Evolutionary conservation across 2,329 filamentous ascomycete genomes (phyloP).

Genomic region (Epichloe hybrida): DNA sequence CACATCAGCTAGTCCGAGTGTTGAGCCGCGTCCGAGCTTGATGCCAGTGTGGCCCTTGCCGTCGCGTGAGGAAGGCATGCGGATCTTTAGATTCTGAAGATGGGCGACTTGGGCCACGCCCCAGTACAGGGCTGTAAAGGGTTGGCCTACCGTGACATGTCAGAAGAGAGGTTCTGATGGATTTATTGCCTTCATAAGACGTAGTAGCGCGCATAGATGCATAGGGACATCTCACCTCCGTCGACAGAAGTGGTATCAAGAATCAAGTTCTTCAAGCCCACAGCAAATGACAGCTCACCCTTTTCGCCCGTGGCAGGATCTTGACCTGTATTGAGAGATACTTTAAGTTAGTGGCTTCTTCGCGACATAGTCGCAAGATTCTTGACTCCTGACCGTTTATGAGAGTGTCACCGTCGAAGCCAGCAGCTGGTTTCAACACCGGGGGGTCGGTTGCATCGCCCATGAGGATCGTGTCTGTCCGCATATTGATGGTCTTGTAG

Average conservation of each 20-base stretch:
- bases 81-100: slow-evolving; percentile 29
- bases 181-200: background rate
- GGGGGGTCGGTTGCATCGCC: slow-evolving; percentile 32
- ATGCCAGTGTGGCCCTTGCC: slow-evolving; percentile 29
- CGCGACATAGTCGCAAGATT: background rate
- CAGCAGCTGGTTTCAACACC: slow-evolving; percentile 24
- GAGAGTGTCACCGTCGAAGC: slow-evolving; percentile 21
- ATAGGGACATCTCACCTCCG: slow-evolving; percentile 10
- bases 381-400: slow-evolving; percentile 15
- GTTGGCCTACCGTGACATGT: slow-evolving; percentile 9
- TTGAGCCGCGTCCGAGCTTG: slow-evolving; percentile 25
- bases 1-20: slow-evolving; percentile 26
- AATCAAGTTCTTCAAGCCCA: slow-evolving; percentile 29
- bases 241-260: slow-evolving; percentile 27
- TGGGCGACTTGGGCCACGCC: slow-evolving; percentile 29
- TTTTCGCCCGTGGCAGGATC: slow-evolving; percentile 19
- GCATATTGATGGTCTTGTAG: slow-evolving; percentile 25
- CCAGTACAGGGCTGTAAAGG: slow-evolving; percentile 29
- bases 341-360: background rate
- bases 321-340: slow-evolving; percentile 7
- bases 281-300: slow-evolving; percentile 29
- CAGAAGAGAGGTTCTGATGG: background rate
- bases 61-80: slow-evolving; percentile 22
- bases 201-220: background rate
- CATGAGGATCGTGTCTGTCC: slow-evolving; percentile 32